These are phyloP conservation scores for Arthrobotrys sphaeroides DNA, from an alignment of 2,329 filamentous ascomycete species.

Conservation along the genomic window DNA sequence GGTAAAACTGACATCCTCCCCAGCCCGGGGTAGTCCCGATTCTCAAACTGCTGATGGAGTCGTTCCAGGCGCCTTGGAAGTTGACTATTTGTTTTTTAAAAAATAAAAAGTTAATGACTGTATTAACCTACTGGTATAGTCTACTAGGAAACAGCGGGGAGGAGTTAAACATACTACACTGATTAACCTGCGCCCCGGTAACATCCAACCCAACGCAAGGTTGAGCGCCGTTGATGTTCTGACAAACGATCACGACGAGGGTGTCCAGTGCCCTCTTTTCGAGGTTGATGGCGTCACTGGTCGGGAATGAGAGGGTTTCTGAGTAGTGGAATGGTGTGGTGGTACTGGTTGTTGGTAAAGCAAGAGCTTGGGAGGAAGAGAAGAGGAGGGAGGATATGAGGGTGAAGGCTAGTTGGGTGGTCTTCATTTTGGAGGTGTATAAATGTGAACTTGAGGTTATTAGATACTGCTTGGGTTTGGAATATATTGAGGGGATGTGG, in stretches of 20 bases:
- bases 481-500: background rate
- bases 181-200: background rate
- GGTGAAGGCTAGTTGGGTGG: background rate
- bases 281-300: background rate
- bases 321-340: conserved; percentile 8
- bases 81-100: background rate
- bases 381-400: background rate
- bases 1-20: conserved; percentile 10
- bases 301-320: background rate
- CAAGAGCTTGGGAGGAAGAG: background rate
- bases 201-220: background rate
- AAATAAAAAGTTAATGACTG: background rate
- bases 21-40: conserved; percentile 1
- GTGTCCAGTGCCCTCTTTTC: background rate
- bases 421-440: conserved; percentile 1
- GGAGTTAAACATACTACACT: conserved; percentile 15
- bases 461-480: background rate
- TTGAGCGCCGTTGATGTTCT: background rate
- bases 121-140: background rate
- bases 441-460: background rate
- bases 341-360: background rate
- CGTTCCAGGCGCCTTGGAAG: conserved; percentile 12
- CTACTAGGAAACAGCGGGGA: no score
- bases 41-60: conserved; percentile 8
- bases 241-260: background rate